Evolutionary conservation across 2,329 filamentous ascomycete genomes (phyloP).

Genomic region (Trichoderma sp.): DNA sequence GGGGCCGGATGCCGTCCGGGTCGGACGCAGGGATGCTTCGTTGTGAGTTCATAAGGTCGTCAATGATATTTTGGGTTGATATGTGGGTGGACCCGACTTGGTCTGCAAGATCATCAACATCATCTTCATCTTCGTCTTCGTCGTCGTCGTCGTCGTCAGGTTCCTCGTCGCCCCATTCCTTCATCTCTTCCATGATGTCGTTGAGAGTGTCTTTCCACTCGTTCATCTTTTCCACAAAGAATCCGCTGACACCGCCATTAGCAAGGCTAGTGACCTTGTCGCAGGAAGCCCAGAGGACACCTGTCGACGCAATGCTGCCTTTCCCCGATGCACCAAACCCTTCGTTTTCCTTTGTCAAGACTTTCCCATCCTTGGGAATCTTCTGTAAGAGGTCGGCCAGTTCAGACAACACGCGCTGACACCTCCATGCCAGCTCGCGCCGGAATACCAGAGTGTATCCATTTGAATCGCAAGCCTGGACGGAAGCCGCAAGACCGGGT

Average conservation of each 20-base stretch:
- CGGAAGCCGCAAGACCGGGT: slow-evolving; percentile 70
- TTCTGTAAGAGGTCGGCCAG: slow-evolving; percentile 60
- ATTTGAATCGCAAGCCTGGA: slow-evolving; percentile 62
- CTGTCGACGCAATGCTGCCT: slow-evolving; percentile 66
- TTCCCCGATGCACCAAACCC: slow-evolving; percentile 44
- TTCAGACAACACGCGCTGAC: slow-evolving; percentile 62
- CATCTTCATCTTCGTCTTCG: slow-evolving; percentile 40
- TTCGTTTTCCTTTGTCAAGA: slow-evolving; percentile 38
- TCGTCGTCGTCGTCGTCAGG: slow-evolving; percentile 61
- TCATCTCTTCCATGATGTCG: slow-evolving; percentile 82
- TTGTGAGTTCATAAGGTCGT: slow-evolving; percentile 66
- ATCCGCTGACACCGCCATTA: slow-evolving; percentile 66
- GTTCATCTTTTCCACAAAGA: slow-evolving; percentile 71
- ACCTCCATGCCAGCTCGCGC: slow-evolving; percentile 62
- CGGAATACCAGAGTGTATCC: slow-evolving; percentile 65
- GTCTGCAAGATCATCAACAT: slow-evolving; percentile 39
- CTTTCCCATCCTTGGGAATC: slow-evolving; percentile 61
- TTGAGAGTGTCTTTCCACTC: slow-evolving; percentile 74
- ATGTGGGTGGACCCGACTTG: slow-evolving; percentile 34
- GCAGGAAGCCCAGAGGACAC: slow-evolving; percentile 80
- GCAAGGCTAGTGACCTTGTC: slow-evolving; percentile 69
- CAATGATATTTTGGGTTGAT: slow-evolving; percentile 59
- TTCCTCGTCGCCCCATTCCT: slow-evolving; percentile 81
- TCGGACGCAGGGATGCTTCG: slow-evolving; percentile 65
- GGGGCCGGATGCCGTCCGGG: slow-evolving; percentile 62